Evolutionary conservation across 352 stramenopile genomes (phyloP).

Genomic region (Globisporangium spiculum): DNA sequence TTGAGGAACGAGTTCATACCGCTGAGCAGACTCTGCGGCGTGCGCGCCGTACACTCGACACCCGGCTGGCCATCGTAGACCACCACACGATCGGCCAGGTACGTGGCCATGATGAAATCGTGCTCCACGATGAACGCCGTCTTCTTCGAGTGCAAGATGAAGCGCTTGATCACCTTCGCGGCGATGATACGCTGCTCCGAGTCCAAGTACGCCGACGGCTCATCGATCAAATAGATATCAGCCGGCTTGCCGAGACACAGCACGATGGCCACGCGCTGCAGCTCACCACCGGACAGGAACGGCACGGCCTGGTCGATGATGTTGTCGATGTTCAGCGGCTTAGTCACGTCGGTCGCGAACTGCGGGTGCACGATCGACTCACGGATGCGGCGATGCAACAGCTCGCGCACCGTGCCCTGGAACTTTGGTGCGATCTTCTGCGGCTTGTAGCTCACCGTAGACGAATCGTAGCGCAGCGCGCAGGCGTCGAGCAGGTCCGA

Average conservation of each 20-base stretch:
- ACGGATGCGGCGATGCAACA: slow-evolving; percentile 97
- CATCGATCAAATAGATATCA: slow-evolving; percentile 99
- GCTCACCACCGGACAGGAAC: slow-evolving; percentile 97
- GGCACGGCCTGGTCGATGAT: slow-evolving; percentile 99
- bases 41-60: slow-evolving; percentile 96
- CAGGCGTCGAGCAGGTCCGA: slow-evolving; percentile 73
- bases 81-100: slow-evolving; percentile 96
- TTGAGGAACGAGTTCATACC: slow-evolving; percentile 99
- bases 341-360: slow-evolving; percentile 99
- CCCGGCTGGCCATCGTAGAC: slow-evolving; percentile 95
- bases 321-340: slow-evolving; percentile 96
- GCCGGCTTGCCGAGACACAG: slow-evolving; percentile 97
- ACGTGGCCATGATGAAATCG: slow-evolving; percentile 99
- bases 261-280: slow-evolving; percentile 98
- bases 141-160: slow-evolving; percentile 99
- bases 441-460: slow-evolving; percentile 97
- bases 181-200: slow-evolving; percentile 99
- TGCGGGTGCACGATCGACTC: slow-evolving; percentile 98
- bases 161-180: slow-evolving; percentile 99
- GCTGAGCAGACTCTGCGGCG: slow-evolving; percentile 93
- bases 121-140: slow-evolving; percentile 99
- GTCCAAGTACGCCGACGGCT: slow-evolving; percentile 99
- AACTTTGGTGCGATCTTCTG: slow-evolving; percentile 98
- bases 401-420: slow-evolving; percentile 95
- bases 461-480: slow-evolving; percentile 79